Evolutionary conservation across 805 yeast species (phyloP).

Genomic region (Metschnikowia vanudenii): DNA sequence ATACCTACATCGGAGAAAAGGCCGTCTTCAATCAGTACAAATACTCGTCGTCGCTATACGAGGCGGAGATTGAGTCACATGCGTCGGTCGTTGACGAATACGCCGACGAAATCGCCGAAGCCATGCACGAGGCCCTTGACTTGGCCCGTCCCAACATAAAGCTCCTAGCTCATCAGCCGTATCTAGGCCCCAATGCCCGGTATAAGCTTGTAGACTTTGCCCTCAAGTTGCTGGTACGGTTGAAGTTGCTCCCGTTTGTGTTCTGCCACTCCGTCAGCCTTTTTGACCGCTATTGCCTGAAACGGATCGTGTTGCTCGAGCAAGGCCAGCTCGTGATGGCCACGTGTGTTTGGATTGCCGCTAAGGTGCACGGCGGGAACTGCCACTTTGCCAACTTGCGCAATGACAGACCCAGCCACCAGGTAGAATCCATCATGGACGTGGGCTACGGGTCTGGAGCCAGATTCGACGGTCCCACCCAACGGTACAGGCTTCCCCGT

Average conservation of each 20-base stretch:
- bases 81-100: slow-evolving; percentile 48
- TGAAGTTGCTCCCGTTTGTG: slow-evolving; percentile 66
- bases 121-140: slow-evolving; percentile 33
- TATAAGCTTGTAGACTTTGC: slow-evolving; percentile 75
- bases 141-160: slow-evolving; percentile 46
- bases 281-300: slow-evolving; percentile 89
- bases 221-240: slow-evolving; percentile 63
- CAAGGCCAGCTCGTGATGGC: slow-evolving; percentile 90
- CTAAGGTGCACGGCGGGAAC: slow-evolving; percentile 78
- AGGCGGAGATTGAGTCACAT: slow-evolving; percentile 50
- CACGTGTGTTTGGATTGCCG: slow-evolving; percentile 89
- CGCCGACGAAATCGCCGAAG: slow-evolving; percentile 46
- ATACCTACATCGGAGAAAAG: slow-evolving; percentile 12
- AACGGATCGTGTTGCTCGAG: slow-evolving; percentile 76
- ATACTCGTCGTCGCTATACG: slow-evolving; percentile 51
- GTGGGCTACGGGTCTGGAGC: slow-evolving; percentile 53
- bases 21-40: slow-evolving; percentile 35
- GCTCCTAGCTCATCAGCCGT: slow-evolving; percentile 85
- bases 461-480: slow-evolving; percentile 65
- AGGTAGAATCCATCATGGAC: slow-evolving; percentile 34
- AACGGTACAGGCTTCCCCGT: slow-evolving; percentile 68
- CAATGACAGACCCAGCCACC: slow-evolving; percentile 10
- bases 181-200: slow-evolving; percentile 70
- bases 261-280: slow-evolving; percentile 67
- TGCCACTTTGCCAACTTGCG: slow-evolving; percentile 55